Evolutionary conservation across 768 basidiomycete species (phyloP).

Genomic region (Rhodotorula kratochvilovae): DNA sequence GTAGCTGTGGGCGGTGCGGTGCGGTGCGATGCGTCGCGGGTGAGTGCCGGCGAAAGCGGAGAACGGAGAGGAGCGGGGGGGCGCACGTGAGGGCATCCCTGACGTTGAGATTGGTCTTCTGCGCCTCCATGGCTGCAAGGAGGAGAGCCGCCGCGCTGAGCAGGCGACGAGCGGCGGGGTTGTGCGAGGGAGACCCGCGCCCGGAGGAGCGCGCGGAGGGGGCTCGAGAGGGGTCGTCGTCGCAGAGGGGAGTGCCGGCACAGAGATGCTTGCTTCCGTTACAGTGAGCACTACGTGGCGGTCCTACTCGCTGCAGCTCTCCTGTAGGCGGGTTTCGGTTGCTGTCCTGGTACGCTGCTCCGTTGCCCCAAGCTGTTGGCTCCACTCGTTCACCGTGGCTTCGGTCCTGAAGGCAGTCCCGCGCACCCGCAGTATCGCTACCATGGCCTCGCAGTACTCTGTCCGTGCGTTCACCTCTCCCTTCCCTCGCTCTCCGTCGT

Average conservation of each 20-base stretch:
- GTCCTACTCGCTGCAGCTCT: too few relatives aligned
- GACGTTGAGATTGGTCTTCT: slow-evolving; percentile 35
- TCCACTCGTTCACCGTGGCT: background rate
- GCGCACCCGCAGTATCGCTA: background rate
- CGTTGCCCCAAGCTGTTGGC: too few relatives aligned
- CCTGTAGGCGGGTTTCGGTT: too few relatives aligned
- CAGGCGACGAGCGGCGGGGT: background rate
- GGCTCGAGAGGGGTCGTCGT: too few relatives aligned
- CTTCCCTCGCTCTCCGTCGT: background rate
- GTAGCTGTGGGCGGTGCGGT: slow-evolving; percentile 33
- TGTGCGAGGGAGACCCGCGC: background rate
- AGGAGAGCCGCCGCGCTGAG: background rate
- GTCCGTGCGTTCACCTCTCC: background rate
- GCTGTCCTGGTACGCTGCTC: too few relatives aligned
- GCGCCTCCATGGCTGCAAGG: slow-evolving; percentile 14
- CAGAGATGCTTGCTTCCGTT: too few relatives aligned
- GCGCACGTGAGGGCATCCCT: slow-evolving; percentile 32
- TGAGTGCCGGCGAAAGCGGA: background rate
- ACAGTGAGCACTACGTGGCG: too few relatives aligned
- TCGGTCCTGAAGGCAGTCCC: background rate
- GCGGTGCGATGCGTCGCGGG: background rate
- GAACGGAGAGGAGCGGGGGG: background rate
- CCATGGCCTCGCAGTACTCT: background rate
- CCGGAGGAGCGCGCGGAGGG: too few relatives aligned
- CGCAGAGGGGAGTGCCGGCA: too few relatives aligned